Base-by-base conservation (phyloP, 768 basidiomycete genomes). In the Panus rudis region DNA sequence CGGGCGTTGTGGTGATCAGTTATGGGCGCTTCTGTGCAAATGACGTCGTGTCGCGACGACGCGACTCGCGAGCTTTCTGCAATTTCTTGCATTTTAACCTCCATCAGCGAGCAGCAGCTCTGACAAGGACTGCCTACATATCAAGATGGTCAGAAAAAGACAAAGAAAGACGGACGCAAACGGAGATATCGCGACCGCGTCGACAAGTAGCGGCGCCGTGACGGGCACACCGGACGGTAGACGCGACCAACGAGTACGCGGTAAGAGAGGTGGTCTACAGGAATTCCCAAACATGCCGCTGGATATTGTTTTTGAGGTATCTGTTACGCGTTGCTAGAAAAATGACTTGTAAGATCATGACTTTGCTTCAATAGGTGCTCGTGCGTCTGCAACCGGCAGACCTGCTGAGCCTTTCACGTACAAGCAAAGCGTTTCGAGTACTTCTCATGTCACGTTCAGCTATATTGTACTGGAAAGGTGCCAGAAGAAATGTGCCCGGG, bases 301-400 rank as follows among this genome's bases (percentile, higher is more conserved):
- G 4, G 43, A 44, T 24, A 27, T 44, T 3, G 38, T 44, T 22
- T 38, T 37, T 14, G 43, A 44, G 43, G 43, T 44, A 8, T 10
- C 25, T 14, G n/a, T 14, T 37, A 16, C 35, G 17, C 4, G 32
- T 33, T 11, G 20, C n/a, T n/a, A n/a, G 10, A 10, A 10, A 30
- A 30, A 30, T 30, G 28, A n/a, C 28, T n/a, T 10, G 28, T 10
- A 30, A 10, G n/a, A 10, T 30, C 28, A 30, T 30, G 28, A 10
- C 28, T 10, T 30, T 24, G 11, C 22, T 2, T 24, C 12, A n/a
- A 3, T 32, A 73, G 60, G 67, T 70, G 17, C 63, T 69, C 45
- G 51, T 55, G 8, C 54, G 64, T 26, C 55, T 73, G 6, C 47
- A 62, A 21, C 69, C 70, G n/a, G 23, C 54, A 11, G 70, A 74